Percentiles rank a stretch among this genome's conserved stretches.
Conservation (phyloP, 768 basidiomycete species). For the Serpula lacrymans region DNA sequence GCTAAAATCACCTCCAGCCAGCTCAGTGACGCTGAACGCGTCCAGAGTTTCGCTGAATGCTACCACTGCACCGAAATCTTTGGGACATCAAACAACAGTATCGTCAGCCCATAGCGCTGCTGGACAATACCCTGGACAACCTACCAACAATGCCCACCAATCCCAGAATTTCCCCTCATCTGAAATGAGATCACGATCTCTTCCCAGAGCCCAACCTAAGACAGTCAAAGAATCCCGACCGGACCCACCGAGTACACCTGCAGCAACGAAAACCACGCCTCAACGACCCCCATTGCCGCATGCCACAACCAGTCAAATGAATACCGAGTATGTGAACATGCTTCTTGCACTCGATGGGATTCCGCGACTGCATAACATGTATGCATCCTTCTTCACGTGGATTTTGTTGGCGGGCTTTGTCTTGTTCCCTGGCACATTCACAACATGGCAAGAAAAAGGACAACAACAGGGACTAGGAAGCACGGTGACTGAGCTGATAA, state of each 20-base stretch:
- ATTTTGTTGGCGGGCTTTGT: slow-evolving; percentile 60
- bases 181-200: slow-evolving; percentile 16
- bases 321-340: slow-evolving; percentile 60
- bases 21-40: slow-evolving; percentile 15
- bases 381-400: slow-evolving; percentile 62
- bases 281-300: slow-evolving; percentile 20
- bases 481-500: slow-evolving; percentile 30
- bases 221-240: slow-evolving; percentile 1
- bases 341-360: slow-evolving; percentile 58
- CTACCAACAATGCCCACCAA: slow-evolving; percentile 1
- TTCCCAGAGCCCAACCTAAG: neutral
- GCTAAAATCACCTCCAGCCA: too few species aligned
- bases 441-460: slow-evolving; percentile 38
- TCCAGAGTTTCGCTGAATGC: slow-evolving; percentile 20
- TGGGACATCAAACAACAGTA: slow-evolving; percentile 7
- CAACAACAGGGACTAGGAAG: slow-evolving; percentile 18
- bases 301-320: slow-evolving; percentile 15
- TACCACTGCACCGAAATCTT: slow-evolving; percentile 3
- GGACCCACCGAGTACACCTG: neutral
- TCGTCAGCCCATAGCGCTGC: slow-evolving; percentile 13
- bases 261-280: slow-evolving; percentile 15
- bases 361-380: slow-evolving; percentile 43
- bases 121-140: neutral
- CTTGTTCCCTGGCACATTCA: slow-evolving; percentile 60
- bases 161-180: too few species aligned